A percentile compares a stretch with the other conserved stretches of the same genome.
phyloP scores from a whole-genome alignment of 495 filamentous ascomycete genomes.

The Aspergillus sclerotioniger region DNA sequence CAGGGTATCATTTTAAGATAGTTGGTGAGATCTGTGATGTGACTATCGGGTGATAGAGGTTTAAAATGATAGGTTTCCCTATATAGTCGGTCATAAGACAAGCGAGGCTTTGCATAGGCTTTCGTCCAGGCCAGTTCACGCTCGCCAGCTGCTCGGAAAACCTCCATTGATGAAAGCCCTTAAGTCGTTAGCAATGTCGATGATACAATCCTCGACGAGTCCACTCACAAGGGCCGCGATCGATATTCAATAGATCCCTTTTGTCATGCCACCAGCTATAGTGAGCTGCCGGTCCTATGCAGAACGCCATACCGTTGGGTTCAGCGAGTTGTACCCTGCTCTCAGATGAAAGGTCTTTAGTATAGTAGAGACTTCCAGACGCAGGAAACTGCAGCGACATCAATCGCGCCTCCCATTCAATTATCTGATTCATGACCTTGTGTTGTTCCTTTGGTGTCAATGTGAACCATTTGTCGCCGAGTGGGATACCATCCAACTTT shows the following conservation, averaged over 20 bases:
- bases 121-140: constrained; percentile 21
- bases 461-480: constrained; percentile 25
- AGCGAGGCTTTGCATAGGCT: constrained; percentile 17
- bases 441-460: constrained; percentile 25
- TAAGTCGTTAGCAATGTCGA: neutral
- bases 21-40: constrained; percentile 22
- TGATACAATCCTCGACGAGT: neutral
- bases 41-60: constrained; percentile 14
- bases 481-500: constrained; percentile 19
- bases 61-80: constrained; percentile 20
- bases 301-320: constrained; percentile 19
- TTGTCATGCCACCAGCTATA: constrained; percentile 31
- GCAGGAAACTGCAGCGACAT: constrained; percentile 27
- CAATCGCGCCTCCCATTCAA: constrained; percentile 27
- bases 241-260: constrained; percentile 10
- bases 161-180: constrained; percentile 15
- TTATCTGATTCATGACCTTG: constrained; percentile 29
- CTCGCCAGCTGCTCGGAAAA: constrained; percentile 23
- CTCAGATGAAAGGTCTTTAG: constrained; percentile 10
- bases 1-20: constrained; percentile 17
- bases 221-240: constrained; percentile 33
- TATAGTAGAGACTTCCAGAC: constrained; percentile 34
- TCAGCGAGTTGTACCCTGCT: constrained; percentile 7
- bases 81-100: constrained; percentile 23
- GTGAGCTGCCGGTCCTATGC: constrained; percentile 30